These are phyloP conservation scores for Condylostoma magnum DNA, from an alignment of 169 alveolate genomes.

Conservation along the genomic window DNA sequence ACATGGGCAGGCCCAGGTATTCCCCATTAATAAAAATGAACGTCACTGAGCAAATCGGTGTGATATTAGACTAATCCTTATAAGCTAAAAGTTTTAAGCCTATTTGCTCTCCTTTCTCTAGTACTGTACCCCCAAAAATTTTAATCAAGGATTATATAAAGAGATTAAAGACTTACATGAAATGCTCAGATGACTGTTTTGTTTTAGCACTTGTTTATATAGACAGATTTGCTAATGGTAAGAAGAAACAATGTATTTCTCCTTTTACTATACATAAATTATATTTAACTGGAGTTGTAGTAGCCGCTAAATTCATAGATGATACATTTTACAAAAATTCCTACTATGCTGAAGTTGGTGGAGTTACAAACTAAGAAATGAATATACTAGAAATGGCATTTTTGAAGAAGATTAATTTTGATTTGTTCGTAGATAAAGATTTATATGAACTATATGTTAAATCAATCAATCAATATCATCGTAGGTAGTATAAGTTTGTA, in stretches of 20 bases:
- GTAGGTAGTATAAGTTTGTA: too few species aligned
- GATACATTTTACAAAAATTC: conserved; percentile 89
- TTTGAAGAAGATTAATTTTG: conserved; percentile 77
- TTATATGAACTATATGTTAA: too few species aligned
- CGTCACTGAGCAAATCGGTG: too few species aligned
- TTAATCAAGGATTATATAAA: neutral
- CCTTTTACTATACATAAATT: conserved; percentile 67
- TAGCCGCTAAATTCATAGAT: conserved; percentile 92
- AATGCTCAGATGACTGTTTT: conserved; percentile 14
- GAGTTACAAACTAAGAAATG: conserved; percentile 89
- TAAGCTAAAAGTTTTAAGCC: too few species aligned
- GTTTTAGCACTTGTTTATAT: conserved; percentile 11
- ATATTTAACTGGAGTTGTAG: conserved; percentile 85
- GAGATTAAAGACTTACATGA: conserved; percentile 9
- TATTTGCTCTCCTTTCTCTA: neutral
- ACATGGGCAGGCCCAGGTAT: too few species aligned
- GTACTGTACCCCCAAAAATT: neutral
- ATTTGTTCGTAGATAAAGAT: conserved; percentile 80
- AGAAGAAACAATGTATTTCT: neutral
- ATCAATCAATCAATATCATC: too few species aligned
- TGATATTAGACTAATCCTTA: too few species aligned
- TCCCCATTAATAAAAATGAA: too few species aligned
- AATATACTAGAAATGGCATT: conserved; percentile 88
- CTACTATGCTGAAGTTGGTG: conserved; percentile 93
- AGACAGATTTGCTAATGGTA: conserved; percentile 2